phyloP scores from a whole-genome alignment of 2,329 filamentous ascomycete genomes.

The Penicillium sp. region DNA sequence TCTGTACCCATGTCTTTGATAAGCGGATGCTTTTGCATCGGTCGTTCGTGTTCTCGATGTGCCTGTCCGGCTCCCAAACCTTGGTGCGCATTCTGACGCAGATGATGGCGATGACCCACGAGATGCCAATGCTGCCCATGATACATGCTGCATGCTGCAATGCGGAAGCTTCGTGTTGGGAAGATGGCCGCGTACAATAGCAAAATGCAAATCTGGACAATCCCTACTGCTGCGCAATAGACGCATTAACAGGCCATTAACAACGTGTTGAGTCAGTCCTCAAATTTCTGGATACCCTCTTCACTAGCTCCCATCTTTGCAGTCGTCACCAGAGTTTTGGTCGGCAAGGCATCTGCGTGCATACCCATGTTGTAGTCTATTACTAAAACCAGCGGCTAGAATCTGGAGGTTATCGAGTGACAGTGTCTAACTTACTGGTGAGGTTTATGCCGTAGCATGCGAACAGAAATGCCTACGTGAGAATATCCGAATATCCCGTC shows the following conservation, averaged over 20 bases:
- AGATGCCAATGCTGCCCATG: no score
- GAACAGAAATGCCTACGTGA: constrained; percentile 2
- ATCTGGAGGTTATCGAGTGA: not conserved
- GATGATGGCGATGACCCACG: no score
- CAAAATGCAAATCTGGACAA: constrained; percentile 50
- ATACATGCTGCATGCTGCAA: constrained; percentile 40
- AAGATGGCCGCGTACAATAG: constrained; percentile 55
- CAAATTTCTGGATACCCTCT: not conserved
- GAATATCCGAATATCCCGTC: not conserved
- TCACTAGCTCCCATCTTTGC: constrained; percentile 3
- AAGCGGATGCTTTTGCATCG: not conserved
- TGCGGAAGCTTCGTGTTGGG: constrained; percentile 43
- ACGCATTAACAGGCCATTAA: constrained; percentile 40
- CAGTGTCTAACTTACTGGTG: not conserved
- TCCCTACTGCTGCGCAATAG: constrained; percentile 44
- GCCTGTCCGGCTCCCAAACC: not conserved
- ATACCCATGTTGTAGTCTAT: constrained; percentile 12
- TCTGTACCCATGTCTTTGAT: constrained; percentile 1
- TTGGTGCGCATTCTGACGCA: constrained; percentile 50
- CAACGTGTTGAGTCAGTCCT: constrained; percentile 22
- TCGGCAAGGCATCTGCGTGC: constrained; percentile 3
- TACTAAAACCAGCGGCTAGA: constrained; percentile 10
- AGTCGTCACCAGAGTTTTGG: constrained; percentile 4
- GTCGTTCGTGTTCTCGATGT: not conserved
- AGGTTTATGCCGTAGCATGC: constrained; percentile 3